Conservation (phyloP, 139 green algal species). For the Tetradesmus lagerheimii region DNA sequence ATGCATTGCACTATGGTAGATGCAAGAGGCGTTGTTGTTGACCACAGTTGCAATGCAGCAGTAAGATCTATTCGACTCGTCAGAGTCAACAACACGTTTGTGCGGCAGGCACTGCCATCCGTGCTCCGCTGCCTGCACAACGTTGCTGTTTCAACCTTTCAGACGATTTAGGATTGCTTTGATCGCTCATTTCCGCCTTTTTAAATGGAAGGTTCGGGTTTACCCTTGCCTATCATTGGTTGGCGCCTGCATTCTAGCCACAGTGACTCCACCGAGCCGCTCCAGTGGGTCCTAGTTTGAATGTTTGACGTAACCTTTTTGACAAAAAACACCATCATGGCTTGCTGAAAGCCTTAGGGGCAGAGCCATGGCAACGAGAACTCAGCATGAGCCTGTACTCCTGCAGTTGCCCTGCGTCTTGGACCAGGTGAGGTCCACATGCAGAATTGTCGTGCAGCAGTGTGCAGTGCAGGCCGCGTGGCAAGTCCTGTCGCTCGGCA, state of each 20-base stretch:
- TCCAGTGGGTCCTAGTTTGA: neutral
- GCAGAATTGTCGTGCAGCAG: neutral
- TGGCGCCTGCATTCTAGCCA: neutral
- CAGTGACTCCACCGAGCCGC: too few species aligned
- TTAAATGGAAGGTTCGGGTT: neutral
- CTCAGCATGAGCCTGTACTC: neutral
- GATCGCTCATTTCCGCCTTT: neutral
- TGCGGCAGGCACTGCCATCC: neutral
- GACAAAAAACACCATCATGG: neutral
- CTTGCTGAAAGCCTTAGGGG: neutral
- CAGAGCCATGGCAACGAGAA: slow-evolving; percentile 4
- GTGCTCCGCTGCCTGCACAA: neutral
- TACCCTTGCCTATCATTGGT: neutral
- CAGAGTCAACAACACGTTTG: neutral
- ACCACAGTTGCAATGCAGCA: neutral
- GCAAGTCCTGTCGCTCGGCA: neutral
- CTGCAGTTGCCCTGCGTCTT: neutral
- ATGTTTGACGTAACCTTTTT: neutral
- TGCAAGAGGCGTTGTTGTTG: too few species aligned
- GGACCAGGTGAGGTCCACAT: neutral
- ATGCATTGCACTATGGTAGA: too few species aligned
- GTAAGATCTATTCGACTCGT: neutral
- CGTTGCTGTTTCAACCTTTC: neutral
- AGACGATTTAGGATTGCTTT: too few species aligned
- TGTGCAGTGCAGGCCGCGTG: neutral